phyloP scores from a whole-genome alignment of 192 early-diverging fungal species.

The Umbelopsis isabellina region DNA sequence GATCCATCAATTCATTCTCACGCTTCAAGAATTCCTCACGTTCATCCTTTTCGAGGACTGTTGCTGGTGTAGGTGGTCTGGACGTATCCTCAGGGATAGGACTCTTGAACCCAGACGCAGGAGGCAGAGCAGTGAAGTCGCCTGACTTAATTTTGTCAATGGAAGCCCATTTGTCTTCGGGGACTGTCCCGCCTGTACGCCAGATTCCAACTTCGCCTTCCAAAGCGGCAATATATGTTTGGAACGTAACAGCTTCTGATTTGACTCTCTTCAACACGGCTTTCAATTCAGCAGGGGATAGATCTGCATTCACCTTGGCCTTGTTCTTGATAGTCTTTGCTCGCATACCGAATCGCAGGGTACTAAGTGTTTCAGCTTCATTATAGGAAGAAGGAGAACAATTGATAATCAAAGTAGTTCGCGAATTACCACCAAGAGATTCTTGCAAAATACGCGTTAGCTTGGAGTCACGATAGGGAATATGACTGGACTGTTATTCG shows the following conservation, averaged over 20 bases:
- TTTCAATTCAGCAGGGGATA: slow-evolving; percentile 95
- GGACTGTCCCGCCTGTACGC: slow-evolving; percentile 78
- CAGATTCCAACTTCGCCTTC: slow-evolving; percentile 91
- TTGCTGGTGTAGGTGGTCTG: slow-evolving; percentile 76
- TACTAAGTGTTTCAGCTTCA: slow-evolving; percentile 92
- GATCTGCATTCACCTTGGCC: slow-evolving; percentile 98
- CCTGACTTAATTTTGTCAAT: slow-evolving; percentile 56
- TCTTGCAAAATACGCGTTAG: slow-evolving; percentile 99
- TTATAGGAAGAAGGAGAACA: slow-evolving; percentile 98
- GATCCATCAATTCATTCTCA: slow-evolving; percentile 95
- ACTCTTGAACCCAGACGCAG: slow-evolving; percentile 53
- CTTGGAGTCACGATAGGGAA: slow-evolving; percentile 99
- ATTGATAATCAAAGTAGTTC: slow-evolving; percentile 99
- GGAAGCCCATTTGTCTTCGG: slow-evolving; percentile 65
- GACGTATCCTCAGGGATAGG: slow-evolving; percentile 51
- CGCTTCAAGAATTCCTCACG: slow-evolving; percentile 92
- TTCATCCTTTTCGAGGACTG: slow-evolving; percentile 83
- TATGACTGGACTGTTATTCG: slow-evolving; percentile 77
- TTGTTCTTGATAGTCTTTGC: slow-evolving; percentile 99
- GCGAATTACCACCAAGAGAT: slow-evolving; percentile 98
- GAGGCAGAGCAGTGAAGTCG: slow-evolving; percentile 37
- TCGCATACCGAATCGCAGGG: slow-evolving; percentile 95
- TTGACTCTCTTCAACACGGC: slow-evolving; percentile 90
- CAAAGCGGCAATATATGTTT: slow-evolving; percentile 80
- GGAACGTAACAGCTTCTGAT: slow-evolving; percentile 75